Conservation (phyloP, 768 basidiomycete species). For the Pleurotus platypus region DNA sequence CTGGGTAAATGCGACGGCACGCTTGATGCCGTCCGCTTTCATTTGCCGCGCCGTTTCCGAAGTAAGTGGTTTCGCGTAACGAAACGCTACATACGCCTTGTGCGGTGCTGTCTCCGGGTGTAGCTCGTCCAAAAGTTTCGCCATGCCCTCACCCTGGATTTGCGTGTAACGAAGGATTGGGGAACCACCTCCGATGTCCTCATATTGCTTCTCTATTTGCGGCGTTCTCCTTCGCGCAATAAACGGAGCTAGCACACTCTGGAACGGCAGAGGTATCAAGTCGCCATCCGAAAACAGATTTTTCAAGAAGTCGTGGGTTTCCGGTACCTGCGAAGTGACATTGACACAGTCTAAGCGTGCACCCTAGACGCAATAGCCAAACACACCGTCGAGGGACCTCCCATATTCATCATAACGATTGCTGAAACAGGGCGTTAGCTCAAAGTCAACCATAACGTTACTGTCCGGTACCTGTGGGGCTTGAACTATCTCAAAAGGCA, state of each 20-base stretch:
- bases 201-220: constrained; percentile 91
- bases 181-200: constrained; percentile 93
- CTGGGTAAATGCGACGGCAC: constrained; percentile 95
- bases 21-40: constrained; percentile 84
- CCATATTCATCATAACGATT: constrained; percentile 99
- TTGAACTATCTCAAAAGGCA: constrained; percentile 18
- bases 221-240: constrained; percentile 91
- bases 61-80: constrained; percentile 88
- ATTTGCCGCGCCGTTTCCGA: constrained; percentile 79
- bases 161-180: constrained; percentile 91
- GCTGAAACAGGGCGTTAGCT: constrained; percentile 35
- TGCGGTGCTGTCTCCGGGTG: constrained; percentile 91
- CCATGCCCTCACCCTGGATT: constrained; percentile 89
- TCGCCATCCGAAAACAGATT: constrained; percentile 90
- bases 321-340: constrained; percentile 58
- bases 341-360: not conserved
- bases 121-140: constrained; percentile 87
- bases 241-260: constrained; percentile 78
- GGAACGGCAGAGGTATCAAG: constrained; percentile 94
- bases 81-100: constrained; percentile 94
- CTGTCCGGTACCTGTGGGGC: constrained; percentile 55
- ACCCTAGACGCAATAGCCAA: constrained; percentile 1
- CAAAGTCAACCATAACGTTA: not conserved
- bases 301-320: constrained; percentile 90
- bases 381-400: constrained; percentile 87